phyloP scores from a whole-genome alignment of 176 grass and related monocot species.

The Bonia amplexicaulis region DNA sequence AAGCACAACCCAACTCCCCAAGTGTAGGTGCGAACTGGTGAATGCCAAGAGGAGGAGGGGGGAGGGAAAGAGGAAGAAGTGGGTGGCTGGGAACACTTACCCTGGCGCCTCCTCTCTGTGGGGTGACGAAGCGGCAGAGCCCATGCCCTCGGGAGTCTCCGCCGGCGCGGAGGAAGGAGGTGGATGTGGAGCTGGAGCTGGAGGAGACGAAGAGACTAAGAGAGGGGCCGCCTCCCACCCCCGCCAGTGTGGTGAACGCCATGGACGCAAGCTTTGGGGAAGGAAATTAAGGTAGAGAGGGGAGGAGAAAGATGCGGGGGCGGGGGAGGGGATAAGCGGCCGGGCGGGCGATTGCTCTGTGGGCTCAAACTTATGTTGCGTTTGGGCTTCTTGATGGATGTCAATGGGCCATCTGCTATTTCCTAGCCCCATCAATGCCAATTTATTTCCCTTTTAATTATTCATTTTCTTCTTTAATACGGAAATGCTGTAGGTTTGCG shows the following conservation, averaged over 20 bases:
- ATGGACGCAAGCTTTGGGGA: conserved; percentile 3
- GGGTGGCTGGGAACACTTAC: neutral
- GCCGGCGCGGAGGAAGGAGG: neutral
- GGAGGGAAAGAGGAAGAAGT: neutral
- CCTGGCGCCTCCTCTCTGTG: neutral
- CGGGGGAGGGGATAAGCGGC: conserved; percentile 8
- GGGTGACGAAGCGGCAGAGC: conserved; percentile 1
- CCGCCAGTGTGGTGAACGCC: conserved; percentile 22
- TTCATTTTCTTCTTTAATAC: too few species aligned
- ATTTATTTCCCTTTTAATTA: neutral
- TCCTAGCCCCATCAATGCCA: neutral
- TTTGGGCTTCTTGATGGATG: neutral
- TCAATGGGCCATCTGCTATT: neutral
- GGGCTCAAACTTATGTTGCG: neutral
- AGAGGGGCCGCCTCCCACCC: neutral
- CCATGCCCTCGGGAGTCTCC: neutral
- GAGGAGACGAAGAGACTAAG: neutral
- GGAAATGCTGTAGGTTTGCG: neutral
- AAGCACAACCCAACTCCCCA: neutral
- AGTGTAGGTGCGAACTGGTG: neutral
- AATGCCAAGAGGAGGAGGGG: neutral
- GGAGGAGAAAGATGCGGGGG: neutral
- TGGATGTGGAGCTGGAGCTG: neutral
- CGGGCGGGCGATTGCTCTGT: neutral
- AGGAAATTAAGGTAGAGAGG: neutral